Evolutionary conservation across 768 basidiomycete genomes (phyloP).

Genomic region (Naganishia randhawae): DNA sequence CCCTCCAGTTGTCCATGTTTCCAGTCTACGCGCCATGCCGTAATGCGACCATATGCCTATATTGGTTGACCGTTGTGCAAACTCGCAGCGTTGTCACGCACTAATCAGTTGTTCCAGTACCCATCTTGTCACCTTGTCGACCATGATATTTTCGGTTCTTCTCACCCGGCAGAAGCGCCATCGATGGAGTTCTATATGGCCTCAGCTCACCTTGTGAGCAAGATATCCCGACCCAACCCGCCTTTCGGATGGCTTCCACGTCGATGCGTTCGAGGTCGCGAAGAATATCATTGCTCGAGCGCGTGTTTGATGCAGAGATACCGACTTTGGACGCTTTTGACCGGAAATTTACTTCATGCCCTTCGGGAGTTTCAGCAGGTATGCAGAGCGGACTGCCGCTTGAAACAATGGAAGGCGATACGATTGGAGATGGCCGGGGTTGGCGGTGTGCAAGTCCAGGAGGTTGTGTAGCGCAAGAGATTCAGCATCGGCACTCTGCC

Average conservation of each 20-base stretch:
- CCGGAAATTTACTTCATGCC: slow-evolving; percentile 10
- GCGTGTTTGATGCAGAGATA: not conserved
- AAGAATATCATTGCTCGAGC: slow-evolving; percentile 17
- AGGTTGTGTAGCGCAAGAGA: slow-evolving; percentile 6
- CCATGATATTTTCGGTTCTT: slow-evolving; percentile 5
- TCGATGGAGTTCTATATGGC: slow-evolving; percentile 25
- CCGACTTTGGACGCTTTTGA: not conserved
- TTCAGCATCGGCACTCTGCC: slow-evolving; percentile 29
- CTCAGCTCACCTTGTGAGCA: slow-evolving; percentile 20
- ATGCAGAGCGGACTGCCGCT: slow-evolving; percentile 23
- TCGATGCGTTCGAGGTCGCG: slow-evolving; percentile 7
- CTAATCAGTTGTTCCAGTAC: slow-evolving; percentile 22
- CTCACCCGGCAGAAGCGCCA: slow-evolving; percentile 19
- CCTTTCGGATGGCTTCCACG: slow-evolving; percentile 1
- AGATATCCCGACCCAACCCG: slow-evolving; percentile 20
- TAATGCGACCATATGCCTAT: no score
- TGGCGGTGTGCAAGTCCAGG: not conserved
- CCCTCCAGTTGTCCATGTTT: no score
- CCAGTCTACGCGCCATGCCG: no score
- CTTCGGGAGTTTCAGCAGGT: slow-evolving; percentile 17
- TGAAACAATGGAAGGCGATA: slow-evolving; percentile 5
- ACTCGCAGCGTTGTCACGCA: no score
- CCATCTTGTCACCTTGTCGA: slow-evolving; percentile 11
- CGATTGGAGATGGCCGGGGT: not conserved
- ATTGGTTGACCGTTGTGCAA: no score